phyloP scores from a whole-genome alignment of 176 grass and related monocot species.

The Rhynchospora breviuscula region DNA sequence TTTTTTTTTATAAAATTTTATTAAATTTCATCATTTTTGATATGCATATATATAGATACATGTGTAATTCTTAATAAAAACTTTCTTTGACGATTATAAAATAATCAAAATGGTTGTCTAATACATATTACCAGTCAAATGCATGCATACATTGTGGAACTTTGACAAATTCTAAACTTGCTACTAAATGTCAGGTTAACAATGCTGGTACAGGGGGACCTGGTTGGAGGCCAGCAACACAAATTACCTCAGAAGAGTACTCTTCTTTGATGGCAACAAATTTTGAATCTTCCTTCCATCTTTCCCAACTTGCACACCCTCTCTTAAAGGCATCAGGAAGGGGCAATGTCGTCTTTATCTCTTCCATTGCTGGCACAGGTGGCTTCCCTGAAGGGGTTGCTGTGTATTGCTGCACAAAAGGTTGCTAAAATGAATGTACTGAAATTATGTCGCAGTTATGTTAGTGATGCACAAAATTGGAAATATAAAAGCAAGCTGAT shows the following conservation, averaged over 20 bases:
- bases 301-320: background rate
- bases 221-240: background rate
- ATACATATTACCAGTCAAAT: background rate
- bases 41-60: background rate
- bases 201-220: background rate
- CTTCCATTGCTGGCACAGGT: background rate
- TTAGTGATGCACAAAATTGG: background rate
- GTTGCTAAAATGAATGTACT: background rate
- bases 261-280: background rate
- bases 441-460: no score
- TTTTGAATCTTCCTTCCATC: background rate
- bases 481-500: background rate
- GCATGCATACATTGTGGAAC: background rate
- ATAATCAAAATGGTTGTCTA: background rate
- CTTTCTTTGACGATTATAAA: background rate
- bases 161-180: no score
- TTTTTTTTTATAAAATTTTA: background rate
- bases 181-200: background rate
- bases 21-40: background rate
- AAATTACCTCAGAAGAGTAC: background rate
- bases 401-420: background rate
- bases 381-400: background rate
- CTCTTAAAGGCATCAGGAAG: background rate
- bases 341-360: conserved; percentile 4
- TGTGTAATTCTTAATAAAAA: no score